Evolutionary conservation across 257 asterid species (phyloP).

Genomic region (Solanum tarapatanum): DNA sequence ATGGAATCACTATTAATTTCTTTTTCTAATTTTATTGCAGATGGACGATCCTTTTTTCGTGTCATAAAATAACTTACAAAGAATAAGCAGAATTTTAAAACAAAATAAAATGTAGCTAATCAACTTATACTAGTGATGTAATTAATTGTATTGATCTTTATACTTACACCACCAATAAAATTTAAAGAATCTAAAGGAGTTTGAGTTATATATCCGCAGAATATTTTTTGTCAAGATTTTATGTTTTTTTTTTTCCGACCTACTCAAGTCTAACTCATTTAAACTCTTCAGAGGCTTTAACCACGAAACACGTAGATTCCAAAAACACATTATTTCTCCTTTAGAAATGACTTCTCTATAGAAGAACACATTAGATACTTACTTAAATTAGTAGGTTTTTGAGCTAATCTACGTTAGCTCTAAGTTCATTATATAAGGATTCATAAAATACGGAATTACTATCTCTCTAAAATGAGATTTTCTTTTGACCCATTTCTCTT

Average conservation of each 20-base stretch:
- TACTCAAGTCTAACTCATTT: not conserved
- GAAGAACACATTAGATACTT: too few relatives aligned
- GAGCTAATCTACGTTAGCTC: not conserved
- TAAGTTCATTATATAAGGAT: too few relatives aligned
- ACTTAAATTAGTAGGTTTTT: too few relatives aligned
- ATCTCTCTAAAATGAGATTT: not conserved
- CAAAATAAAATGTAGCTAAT: not conserved
- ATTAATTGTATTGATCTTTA: not conserved
- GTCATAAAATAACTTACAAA: not conserved
- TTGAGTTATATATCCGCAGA: accelerated
- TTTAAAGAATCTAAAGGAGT: not conserved
- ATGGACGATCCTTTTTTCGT: not conserved
- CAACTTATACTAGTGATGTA: not conserved
- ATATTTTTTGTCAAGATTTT: not conserved
- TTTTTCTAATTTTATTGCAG: too few relatives aligned
- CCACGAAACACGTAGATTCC: too few relatives aligned
- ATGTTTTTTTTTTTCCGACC: not conserved
- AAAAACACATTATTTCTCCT: too few relatives aligned
- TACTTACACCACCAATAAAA: not conserved
- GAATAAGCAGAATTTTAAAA: not conserved
- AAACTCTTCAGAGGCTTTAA: too few relatives aligned
- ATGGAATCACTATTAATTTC: too few relatives aligned
- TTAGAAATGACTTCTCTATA: too few relatives aligned
- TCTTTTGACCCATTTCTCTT: not conserved
- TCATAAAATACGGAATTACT: too few relatives aligned